phyloP scores from a whole-genome alignment of 495 filamentous ascomycete species.

The Immersiella caudata region DNA sequence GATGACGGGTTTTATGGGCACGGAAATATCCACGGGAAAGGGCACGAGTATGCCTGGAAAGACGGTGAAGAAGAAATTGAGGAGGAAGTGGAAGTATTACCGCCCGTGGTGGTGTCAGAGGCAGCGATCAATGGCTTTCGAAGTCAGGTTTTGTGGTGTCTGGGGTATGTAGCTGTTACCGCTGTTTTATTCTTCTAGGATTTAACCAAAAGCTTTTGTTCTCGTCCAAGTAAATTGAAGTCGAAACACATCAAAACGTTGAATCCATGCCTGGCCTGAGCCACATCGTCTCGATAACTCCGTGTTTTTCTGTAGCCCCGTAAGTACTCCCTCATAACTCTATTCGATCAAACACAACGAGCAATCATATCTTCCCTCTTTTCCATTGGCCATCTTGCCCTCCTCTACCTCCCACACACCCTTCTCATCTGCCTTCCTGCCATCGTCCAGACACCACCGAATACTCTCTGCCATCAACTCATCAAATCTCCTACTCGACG shows the following conservation, averaged over 20 bases:
- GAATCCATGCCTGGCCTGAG: not conserved
- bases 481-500: constrained; percentile 28
- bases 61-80: not conserved
- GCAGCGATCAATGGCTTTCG: not conserved
- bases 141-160: not conserved
- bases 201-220: too few relatives aligned
- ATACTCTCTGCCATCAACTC: constrained; percentile 29
- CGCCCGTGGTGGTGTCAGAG: not conserved
- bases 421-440: not conserved
- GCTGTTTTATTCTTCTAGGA: not conserved
- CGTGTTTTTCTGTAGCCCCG: not conserved
- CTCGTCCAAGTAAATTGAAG: too few relatives aligned
- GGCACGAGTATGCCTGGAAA: not conserved
- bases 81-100: not conserved
- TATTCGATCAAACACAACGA: not conserved
- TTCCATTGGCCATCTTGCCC: not conserved
- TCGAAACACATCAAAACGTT: not conserved
- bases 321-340: too few relatives aligned
- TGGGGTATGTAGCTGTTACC: constrained; percentile 1
- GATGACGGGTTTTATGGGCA: constrained; percentile 15
- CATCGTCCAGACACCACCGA: constrained; percentile 22
- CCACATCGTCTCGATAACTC: not conserved
- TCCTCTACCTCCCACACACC: constrained; percentile 7
- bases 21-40: not conserved
- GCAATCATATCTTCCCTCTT: not conserved